Conservation (phyloP, 129 eudicot species). For the Chrysanthemum seticuspe region DNA sequence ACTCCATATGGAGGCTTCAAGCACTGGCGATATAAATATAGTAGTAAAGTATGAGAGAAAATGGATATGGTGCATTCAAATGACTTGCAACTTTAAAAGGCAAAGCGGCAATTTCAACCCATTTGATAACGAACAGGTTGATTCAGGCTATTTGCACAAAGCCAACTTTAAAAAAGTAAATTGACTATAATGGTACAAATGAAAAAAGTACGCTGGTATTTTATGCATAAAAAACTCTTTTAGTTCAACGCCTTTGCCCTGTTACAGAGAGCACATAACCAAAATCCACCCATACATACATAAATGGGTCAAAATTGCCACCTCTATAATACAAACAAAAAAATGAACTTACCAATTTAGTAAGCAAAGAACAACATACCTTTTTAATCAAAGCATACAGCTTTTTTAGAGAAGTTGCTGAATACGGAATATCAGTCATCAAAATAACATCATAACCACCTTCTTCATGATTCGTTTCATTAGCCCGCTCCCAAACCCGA, state of each 20-base stretch:
- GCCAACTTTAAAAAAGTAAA: too few relatives aligned
- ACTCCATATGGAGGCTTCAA: slow-evolving; percentile 84
- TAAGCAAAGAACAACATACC: slow-evolving; percentile 32
- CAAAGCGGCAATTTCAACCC: not conserved
- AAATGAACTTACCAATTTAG: slow-evolving; percentile 5
- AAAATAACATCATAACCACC: slow-evolving; percentile 79
- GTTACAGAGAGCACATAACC: not conserved
- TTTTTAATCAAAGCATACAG: slow-evolving; percentile 60
- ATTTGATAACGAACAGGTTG: not conserved
- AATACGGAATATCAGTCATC: slow-evolving; percentile 68
- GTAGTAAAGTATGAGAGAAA: not conserved
- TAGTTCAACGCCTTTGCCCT: not conserved
- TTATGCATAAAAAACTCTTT: not conserved
- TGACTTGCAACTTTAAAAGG: not conserved
- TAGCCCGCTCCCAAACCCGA: slow-evolving; percentile 78
- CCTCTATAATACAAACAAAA: too few relatives aligned
- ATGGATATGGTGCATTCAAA: not conserved
- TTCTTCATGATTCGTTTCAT: slow-evolving; percentile 40
- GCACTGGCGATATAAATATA: slow-evolving; percentile 40
- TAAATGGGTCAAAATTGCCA: too few relatives aligned
- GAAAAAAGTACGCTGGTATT: too few relatives aligned
- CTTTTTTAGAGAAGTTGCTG: slow-evolving; percentile 61
- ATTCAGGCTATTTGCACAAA: not conserved
- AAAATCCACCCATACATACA: not conserved
- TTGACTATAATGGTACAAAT: too few relatives aligned